Evolutionary conservation across 176 grass and related monocot genomes (phyloP), one percentile per base, ranked within the genome.

Genomic region (Eragrostis nindensis): DNA sequence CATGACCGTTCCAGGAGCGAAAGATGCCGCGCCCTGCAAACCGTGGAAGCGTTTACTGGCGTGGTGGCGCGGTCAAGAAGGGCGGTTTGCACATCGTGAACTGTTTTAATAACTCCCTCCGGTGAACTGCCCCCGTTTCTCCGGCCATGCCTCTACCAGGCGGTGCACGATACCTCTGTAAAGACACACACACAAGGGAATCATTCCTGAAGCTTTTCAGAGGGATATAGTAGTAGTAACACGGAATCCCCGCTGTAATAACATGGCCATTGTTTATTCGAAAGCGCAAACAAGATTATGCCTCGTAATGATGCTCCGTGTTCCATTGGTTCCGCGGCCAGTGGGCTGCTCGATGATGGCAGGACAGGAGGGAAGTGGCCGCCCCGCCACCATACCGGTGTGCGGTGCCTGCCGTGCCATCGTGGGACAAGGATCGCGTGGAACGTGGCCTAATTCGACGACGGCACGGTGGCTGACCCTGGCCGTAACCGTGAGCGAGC

Each of bases 1-100:
- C 77, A 65, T 85, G 77, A 85, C 82, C 87, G 82, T 87, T 87
- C 67, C 59, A 42, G 82, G 59, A 36, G 16, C 30, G 29, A 55
- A 69, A 83, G 76, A 89, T 89, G 71, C 64, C 27, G 55, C 27
- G 55, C 87, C 53, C 74, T 55, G 82, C 77, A 9, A 79, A 56
- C 70, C 49, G 76, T 89, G 71, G 56, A 89, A 89, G 77, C 11
- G 22, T 26, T 80, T 36, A 68, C 62, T 52, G 43, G 49, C 44
- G 26, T 15, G 21, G 8, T 15, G 18, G 17, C 8, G 48, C 7
- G 73, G 67, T 85, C 83, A 65, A 85, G 32, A 63, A 79, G 70
- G 44, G 64, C 32, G 32, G 32, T 40, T 76, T 39, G n/a, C 71
- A 8, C 36, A 24, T 19, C 48, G 21, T 18, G 63, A 50, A 56